phyloP scores from a whole-genome alignment of 2,329 filamentous ascomycete genomes.

The Alternaria dauci region DNA sequence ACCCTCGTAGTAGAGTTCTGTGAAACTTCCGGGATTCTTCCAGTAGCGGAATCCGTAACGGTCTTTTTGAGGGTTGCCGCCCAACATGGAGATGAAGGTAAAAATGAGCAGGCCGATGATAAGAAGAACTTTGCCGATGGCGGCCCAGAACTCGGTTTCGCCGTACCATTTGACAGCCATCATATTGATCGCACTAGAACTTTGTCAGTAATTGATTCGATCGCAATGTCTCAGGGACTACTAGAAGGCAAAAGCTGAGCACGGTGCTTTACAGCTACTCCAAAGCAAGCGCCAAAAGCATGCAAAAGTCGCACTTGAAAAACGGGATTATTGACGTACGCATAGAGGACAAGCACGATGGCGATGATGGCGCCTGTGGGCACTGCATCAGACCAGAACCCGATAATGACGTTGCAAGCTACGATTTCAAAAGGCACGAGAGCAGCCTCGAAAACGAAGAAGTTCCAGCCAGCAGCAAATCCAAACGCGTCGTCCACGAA shows the following conservation, averaged over 20 bases:
- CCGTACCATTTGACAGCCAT: constrained; percentile 63
- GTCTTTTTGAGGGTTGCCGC: constrained; percentile 74
- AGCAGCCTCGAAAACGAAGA: constrained; percentile 74
- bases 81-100: constrained; percentile 84
- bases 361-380: constrained; percentile 69
- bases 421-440: constrained; percentile 74
- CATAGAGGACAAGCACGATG: constrained; percentile 66
- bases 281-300: not conserved
- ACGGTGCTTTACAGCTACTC: not conserved
- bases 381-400: constrained; percentile 62
- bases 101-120: constrained; percentile 58
- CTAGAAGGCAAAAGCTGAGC: not conserved
- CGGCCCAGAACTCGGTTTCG: constrained; percentile 74
- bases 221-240: not conserved
- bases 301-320: not conserved
- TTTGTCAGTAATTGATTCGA: constrained; percentile 16
- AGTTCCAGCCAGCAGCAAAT: constrained; percentile 77
- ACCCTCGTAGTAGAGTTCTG: constrained; percentile 69
- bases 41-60: constrained; percentile 59
- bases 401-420: constrained; percentile 53
- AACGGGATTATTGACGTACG: constrained; percentile 53
- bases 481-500: constrained; percentile 80
- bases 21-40: constrained; percentile 73
- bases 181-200: constrained; percentile 67
- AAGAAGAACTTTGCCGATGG: constrained; percentile 64